phyloP scores from a whole-genome alignment of 192 early-diverging fungal genomes.

The Ambispora gerdemannii region DNA sequence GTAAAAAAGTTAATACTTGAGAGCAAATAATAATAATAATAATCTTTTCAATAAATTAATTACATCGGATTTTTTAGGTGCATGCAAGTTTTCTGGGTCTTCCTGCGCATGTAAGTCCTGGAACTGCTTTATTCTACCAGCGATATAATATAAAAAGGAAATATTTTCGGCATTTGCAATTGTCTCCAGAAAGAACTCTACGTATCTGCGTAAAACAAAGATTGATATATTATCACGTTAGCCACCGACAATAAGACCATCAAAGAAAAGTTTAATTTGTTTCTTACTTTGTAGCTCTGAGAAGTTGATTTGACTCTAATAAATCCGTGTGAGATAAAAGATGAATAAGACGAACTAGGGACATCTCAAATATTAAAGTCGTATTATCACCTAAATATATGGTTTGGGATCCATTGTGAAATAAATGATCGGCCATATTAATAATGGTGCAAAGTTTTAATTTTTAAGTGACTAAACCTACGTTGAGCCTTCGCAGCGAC shows the following conservation, averaged over 20 bases:
- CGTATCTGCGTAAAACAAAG: conserved; percentile 50
- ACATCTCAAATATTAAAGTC: conserved; percentile 54
- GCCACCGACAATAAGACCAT: no score
- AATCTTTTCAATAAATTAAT: neutral
- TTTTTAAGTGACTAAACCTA: conserved; percentile 20
- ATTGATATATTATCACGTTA: no score
- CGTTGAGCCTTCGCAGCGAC: neutral
- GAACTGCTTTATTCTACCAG: conserved; percentile 74
- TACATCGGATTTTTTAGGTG: neutral
- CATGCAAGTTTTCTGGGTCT: no score
- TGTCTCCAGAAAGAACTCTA: conserved; percentile 81
- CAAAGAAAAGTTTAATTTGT: no score
- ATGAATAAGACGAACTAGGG: conserved; percentile 63
- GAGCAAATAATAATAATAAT: conserved; percentile 11
- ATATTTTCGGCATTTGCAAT: conserved; percentile 80
- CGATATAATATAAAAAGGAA: conserved; percentile 75
- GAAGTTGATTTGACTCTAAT: conserved; percentile 44
- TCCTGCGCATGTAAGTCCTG: conserved; percentile 49
- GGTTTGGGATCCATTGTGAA: no score
- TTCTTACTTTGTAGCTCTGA: conserved; percentile 14
- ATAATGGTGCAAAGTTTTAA: neutral
- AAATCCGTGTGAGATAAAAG: conserved; percentile 88
- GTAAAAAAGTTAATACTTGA: conserved; percentile 1
- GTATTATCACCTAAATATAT: conserved; percentile 33
- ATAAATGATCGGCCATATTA: no score